Conservation (phyloP, 768 basidiomycete species). For the Paxillus rubicundulus region DNA sequence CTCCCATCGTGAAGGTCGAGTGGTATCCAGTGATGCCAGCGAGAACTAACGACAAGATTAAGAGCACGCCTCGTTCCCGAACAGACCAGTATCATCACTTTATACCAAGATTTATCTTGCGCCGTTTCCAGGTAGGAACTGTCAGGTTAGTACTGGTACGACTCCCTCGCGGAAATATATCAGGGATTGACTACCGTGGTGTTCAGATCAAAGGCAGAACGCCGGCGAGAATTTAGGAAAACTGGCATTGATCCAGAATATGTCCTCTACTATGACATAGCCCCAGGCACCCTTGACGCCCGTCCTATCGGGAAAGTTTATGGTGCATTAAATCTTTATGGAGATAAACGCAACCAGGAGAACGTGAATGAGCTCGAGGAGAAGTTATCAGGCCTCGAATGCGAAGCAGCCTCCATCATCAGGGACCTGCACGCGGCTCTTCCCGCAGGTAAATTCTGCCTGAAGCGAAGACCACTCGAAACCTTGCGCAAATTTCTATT, state of each 20-base stretch:
- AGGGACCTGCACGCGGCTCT: conserved; percentile 9
- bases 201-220: conserved; percentile 8
- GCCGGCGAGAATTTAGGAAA: not conserved
- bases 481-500: conserved; percentile 37
- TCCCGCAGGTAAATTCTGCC: conserved; percentile 2
- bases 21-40: not conserved
- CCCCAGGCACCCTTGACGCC: conserved; percentile 5
- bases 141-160: not conserved
- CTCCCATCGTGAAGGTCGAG: not conserved
- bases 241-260: conserved; percentile 8
- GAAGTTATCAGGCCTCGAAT: conserved; percentile 29
- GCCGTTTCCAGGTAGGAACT: conserved; percentile 1
- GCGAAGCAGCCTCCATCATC: conserved; percentile 23
- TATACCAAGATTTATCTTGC: conserved; percentile 11
- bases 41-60: not conserved
- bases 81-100: conserved; percentile 9
- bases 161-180: too few species aligned
- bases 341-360: conserved; percentile 16
- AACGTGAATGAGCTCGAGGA: conserved; percentile 31
- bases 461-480: conserved; percentile 30
- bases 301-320: conserved; percentile 11
- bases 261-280: conserved; percentile 8
- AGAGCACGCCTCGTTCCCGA: not conserved
- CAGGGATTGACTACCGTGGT: not conserved
- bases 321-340: conserved; percentile 24